phyloP scores from a whole-genome alignment of 768 basidiomycete species.

The Boletus sp. region DNA sequence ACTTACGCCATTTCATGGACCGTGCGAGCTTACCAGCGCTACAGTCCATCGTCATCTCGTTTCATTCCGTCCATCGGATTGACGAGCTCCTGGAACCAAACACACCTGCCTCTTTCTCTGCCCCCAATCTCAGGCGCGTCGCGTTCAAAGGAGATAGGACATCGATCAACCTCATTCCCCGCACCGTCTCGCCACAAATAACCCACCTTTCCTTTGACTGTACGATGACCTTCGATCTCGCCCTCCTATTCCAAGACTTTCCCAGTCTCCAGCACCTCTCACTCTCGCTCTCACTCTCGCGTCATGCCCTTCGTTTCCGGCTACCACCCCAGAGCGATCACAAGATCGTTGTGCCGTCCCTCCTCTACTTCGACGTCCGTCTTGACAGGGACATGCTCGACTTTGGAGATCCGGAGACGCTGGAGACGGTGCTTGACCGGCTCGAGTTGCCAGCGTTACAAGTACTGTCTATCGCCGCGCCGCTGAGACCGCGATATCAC shows the following conservation, averaged over 20 bases:
- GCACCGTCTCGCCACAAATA: conserved; percentile 13
- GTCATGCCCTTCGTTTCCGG: conserved; percentile 10
- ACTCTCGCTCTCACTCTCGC: conserved; percentile 11
- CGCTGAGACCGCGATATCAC: neutral
- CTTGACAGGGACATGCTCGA: conserved; percentile 22
- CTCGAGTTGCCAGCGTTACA: conserved; percentile 22
- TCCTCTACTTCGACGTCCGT: conserved; percentile 15
- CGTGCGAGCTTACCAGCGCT: conserved; percentile 9
- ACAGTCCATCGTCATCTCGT: conserved; percentile 15
- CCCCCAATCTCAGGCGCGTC: conserved; percentile 18
- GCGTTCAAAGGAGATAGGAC: conserved; percentile 12
- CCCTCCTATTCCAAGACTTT: conserved; percentile 18
- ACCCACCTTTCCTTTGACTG: conserved; percentile 25
- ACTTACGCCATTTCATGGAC: conserved; percentile 20
- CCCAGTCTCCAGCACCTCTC: conserved; percentile 13
- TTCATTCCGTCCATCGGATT: conserved; percentile 6
- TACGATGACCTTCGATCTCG: conserved; percentile 17
- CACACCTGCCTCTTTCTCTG: neutral
- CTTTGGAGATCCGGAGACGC: conserved; percentile 15
- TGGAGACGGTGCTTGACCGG: conserved; percentile 19
- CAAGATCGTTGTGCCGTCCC: conserved; percentile 1
- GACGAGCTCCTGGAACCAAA: conserved; percentile 1
- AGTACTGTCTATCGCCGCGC: conserved; percentile 11
- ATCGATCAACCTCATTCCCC: conserved; percentile 17
- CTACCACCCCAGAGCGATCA: neutral